Conservation (phyloP, 1,284 basidiomycete species). For the Phellopilus nigrolimitatus region DNA sequence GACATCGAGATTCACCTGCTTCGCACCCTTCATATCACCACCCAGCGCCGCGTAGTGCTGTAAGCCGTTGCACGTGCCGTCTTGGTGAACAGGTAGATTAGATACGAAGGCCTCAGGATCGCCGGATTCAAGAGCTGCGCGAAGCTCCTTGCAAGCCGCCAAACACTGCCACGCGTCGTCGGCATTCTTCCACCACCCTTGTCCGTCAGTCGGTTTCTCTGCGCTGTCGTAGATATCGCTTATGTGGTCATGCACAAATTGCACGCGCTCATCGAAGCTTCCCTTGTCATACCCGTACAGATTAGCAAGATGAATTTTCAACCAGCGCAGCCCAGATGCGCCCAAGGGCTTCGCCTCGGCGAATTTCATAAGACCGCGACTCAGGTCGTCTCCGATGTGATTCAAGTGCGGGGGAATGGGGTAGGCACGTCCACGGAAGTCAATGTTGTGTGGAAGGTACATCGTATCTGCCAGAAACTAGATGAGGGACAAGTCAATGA, state of each 20-base stretch:
- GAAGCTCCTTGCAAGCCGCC: conserved; percentile 86
- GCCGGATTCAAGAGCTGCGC: conserved; percentile 68
- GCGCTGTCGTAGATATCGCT: conserved; percentile 84
- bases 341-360: conserved; percentile 80
- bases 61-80: conserved; percentile 97
- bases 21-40: conserved; percentile 85
- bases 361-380: conserved; percentile 86
- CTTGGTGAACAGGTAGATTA: conserved; percentile 91
- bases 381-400: conserved; percentile 95
- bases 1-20: conserved; percentile 88
- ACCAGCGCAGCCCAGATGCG: conserved; percentile 70
- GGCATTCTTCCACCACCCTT: conserved; percentile 85
- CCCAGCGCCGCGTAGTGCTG: conserved; percentile 99
- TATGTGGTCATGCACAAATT: conserved; percentile 72
- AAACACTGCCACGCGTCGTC: conserved; percentile 99
- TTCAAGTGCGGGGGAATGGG: conserved; percentile 95
- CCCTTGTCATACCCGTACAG: conserved; percentile 95
- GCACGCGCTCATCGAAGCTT: conserved; percentile 85
- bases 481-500: conserved; percentile 18
- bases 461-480: conserved; percentile 84
- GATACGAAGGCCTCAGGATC: conserved; percentile 73
- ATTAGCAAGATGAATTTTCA: conserved; percentile 93
- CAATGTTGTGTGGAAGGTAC: conserved; percentile 96
- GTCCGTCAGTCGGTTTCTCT: conserved; percentile 76
- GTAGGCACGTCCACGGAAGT: conserved; percentile 97